Conservation (phyloP, 805 yeast species). For the Yamadazyma laniorum region DNA sequence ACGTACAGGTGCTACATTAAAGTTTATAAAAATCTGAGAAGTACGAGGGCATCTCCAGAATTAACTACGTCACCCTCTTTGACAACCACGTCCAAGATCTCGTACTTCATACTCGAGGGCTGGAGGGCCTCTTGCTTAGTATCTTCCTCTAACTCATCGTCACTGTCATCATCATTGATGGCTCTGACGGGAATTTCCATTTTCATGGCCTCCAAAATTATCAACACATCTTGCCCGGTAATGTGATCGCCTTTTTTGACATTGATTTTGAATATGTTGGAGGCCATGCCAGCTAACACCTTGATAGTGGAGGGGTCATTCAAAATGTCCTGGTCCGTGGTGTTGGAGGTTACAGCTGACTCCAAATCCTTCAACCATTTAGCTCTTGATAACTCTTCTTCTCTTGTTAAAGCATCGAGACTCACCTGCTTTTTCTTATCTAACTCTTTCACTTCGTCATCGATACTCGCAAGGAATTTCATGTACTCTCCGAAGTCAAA, state of each 20-base stretch:
- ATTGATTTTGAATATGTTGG: slow-evolving; percentile 30
- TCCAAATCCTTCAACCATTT: slow-evolving; percentile 23
- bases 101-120: slow-evolving; percentile 11
- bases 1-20: no score
- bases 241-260: slow-evolving; percentile 20
- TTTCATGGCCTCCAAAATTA: slow-evolving; percentile 34
- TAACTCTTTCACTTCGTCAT: slow-evolving; percentile 22
- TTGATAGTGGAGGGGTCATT: slow-evolving; percentile 21
- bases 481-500: slow-evolving; percentile 32
- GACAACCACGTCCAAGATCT: slow-evolving; percentile 22
- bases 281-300: slow-evolving; percentile 28
- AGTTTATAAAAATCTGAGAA: no score
- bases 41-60: slow-evolving; percentile 22
- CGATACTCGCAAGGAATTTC: slow-evolving; percentile 24
- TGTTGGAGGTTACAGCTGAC: slow-evolving; percentile 18
- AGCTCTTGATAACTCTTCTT: slow-evolving; percentile 17
- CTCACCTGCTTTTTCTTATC: slow-evolving; percentile 10
- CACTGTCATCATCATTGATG: slow-evolving; percentile 14
- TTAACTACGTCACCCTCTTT: slow-evolving; percentile 32
- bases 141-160: slow-evolving; percentile 15
- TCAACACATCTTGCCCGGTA: slow-evolving; percentile 17
- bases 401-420: slow-evolving; percentile 14
- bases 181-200: slow-evolving; percentile 33
- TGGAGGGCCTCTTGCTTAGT: neutral
- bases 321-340: slow-evolving; percentile 13